Evolutionary conservation across 257 asterid species (phyloP).

Genomic region (Cynanchum wilfordii): DNA sequence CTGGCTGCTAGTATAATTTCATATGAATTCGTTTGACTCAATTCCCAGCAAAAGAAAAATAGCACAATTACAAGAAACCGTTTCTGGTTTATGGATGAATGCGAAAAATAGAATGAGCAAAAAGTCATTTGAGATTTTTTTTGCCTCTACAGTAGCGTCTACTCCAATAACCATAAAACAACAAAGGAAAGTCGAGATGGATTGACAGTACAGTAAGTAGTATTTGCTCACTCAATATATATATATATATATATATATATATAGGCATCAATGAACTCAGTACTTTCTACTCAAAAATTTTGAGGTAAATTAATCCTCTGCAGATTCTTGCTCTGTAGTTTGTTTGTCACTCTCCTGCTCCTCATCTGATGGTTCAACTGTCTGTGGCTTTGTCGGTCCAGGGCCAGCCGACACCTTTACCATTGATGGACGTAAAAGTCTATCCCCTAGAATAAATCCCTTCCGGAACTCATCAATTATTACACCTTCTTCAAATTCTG

Average conservation of each 20-base stretch:
- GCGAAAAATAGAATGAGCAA: not conserved
- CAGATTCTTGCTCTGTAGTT: constrained; percentile 25
- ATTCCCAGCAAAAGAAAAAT: too few species aligned
- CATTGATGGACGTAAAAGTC: constrained; percentile 88
- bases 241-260: not conserved
- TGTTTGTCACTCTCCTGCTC: constrained; percentile 28
- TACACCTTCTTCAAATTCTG: constrained; percentile 62
- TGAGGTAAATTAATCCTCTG: constrained; percentile 19
- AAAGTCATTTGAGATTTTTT: not conserved
- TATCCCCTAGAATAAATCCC: constrained; percentile 70
- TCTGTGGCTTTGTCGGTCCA: constrained; percentile 59
- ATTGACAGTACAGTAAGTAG: not conserved
- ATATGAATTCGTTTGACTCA: too few species aligned
- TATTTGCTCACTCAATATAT: not conserved
- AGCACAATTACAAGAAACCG: not conserved
- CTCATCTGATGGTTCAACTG: constrained; percentile 28
- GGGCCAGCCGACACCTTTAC: constrained; percentile 92
- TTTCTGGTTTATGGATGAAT: too few species aligned
- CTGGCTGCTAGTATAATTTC: too few species aligned
- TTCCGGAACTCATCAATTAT: constrained; percentile 65
- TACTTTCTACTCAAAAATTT: not conserved
- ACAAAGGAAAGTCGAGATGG: not conserved
- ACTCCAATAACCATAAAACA: not conserved
- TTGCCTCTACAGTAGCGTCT: not conserved
- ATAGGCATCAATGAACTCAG: not conserved